phyloP scores from a whole-genome alignment of 768 basidiomycete genomes.

The Mycena floridula region DNA sequence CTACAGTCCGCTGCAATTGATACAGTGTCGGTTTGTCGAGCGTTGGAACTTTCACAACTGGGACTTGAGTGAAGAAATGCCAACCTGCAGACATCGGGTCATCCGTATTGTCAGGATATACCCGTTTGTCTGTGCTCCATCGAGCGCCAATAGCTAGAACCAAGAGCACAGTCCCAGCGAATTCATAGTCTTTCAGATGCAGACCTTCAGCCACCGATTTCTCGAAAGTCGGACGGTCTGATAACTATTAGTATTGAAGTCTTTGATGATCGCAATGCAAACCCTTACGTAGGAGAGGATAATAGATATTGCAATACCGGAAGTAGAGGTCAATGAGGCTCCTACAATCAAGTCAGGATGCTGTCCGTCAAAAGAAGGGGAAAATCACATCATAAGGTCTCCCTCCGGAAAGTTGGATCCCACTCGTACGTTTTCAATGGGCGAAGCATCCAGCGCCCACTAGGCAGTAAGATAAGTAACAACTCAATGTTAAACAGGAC shows the following conservation, averaged over 20 bases:
- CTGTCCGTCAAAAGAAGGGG: too few relatives aligned
- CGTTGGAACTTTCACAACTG: conserved; percentile 51
- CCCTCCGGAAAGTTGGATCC: too few relatives aligned
- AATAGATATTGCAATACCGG: conserved; percentile 29
- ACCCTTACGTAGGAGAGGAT: too few relatives aligned
- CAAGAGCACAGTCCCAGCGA: conserved; percentile 47
- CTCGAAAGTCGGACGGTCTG: conserved; percentile 32
- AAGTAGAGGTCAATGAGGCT: conserved; percentile 47
- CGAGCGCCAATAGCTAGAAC: conserved; percentile 66
- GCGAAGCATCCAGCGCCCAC: too few relatives aligned
- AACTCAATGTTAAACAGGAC: not conserved
- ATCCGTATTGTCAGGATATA: conserved; percentile 40
- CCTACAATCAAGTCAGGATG: not conserved
- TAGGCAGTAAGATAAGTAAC: too few relatives aligned
- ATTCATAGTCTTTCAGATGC: conserved; percentile 28
- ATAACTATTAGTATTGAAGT: too few relatives aligned
- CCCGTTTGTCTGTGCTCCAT: conserved; percentile 55
- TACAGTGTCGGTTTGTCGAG: conserved; percentile 51
- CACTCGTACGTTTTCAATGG: too few relatives aligned
- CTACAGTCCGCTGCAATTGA: conserved; percentile 68
- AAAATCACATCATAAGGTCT: too few relatives aligned
- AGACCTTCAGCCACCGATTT: conserved; percentile 20
- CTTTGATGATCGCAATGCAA: too few relatives aligned
- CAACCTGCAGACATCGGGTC: conserved; percentile 45
- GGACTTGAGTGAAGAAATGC: conserved; percentile 63